Base-by-base conservation (phyloP, 371 early-diverging fungal species). In the Mucor saturninus region DNA sequence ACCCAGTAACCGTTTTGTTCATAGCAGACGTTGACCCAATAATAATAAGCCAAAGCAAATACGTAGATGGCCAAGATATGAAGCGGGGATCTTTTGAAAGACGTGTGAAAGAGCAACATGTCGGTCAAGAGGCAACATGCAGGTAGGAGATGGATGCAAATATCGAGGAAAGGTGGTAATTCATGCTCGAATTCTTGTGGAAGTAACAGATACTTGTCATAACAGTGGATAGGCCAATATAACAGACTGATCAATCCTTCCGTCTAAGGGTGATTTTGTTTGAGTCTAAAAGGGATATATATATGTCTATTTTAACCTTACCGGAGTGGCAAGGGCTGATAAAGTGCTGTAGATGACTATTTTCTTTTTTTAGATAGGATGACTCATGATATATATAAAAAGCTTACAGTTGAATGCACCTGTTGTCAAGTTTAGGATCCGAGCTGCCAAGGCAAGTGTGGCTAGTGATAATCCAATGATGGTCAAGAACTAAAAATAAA, bases 161-260 rank as follows among this genome's bases (percentile, higher is more conserved):
- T 9, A 40, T 72, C 72, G 9, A 68, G 21, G n/a, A 6, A 3
- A 30, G 68, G 42, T n/a, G 72, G 61, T 6, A 68, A 38, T 38
- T 69, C 61, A 38, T 56, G 51, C 0, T 46, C 40, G 10, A 57
- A 50, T 6, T 39, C 61, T 15, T 57, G 50, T 13, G 66, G 70
- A 2, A 67, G 46, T 28, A 74, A 39, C 37, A 74, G 32, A 8
- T 40, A 28, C 40, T 56, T 63, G 40, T 70, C 62, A 9, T 71
- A 64, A 4, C 64, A 52, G 2, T 59, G 40, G 55, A 74, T 56
- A 28, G 71, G 59, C 74, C 74, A 74, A 37, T 74, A 74, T 15
- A 70, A 43, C 5, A 57, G 46, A 28, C 62, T 62, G 30, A 73
- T 59, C 14, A 73, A 52, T 7, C 73, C 67, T 52, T 73, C 73